Evolutionary conservation across 345 rosid genomes (phyloP).

Genomic region (Bretschneidera sinensis): DNA sequence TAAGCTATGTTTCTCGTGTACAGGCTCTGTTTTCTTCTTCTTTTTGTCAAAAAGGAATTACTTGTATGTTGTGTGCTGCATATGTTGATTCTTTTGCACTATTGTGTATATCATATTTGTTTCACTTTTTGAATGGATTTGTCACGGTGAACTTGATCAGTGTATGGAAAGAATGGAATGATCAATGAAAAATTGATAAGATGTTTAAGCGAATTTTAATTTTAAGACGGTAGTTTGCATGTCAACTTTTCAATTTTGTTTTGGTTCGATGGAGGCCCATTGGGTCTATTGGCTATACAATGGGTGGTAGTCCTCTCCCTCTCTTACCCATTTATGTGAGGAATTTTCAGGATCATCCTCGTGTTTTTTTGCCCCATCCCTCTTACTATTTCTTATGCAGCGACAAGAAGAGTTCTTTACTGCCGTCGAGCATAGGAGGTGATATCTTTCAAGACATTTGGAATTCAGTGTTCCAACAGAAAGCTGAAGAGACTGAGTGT

Average conservation of each 20-base stretch:
- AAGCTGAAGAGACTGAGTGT: too few relatives aligned
- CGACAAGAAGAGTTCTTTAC: not conserved
- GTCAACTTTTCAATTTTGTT: not conserved
- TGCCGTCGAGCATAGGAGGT: too few relatives aligned
- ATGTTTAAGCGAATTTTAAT: not conserved
- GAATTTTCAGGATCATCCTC: too few relatives aligned
- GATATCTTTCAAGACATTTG: too few relatives aligned
- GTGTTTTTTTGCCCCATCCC: not conserved
- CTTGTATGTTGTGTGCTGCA: slow-evolving; percentile 17
- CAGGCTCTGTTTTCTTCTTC: slow-evolving; percentile 4
- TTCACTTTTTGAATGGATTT: slow-evolving; percentile 3
- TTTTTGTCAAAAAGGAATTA: not conserved
- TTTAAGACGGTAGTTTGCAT: not conserved
- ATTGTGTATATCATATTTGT: not conserved
- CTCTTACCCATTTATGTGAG: too few relatives aligned
- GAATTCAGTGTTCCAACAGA: too few relatives aligned
- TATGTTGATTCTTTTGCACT: not conserved
- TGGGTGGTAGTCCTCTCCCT: too few relatives aligned
- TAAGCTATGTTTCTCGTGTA: slow-evolving; percentile 15
- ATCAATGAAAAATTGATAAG: not conserved
- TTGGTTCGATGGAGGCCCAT: too few relatives aligned
- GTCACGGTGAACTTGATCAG: not conserved
- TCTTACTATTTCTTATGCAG: not conserved
- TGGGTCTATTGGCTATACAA: too few relatives aligned
- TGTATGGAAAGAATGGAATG: slow-evolving; percentile 4